Evolutionary conservation across 768 basidiomycete genomes (phyloP).

Genomic region (Austroboletus eburneus): DNA sequence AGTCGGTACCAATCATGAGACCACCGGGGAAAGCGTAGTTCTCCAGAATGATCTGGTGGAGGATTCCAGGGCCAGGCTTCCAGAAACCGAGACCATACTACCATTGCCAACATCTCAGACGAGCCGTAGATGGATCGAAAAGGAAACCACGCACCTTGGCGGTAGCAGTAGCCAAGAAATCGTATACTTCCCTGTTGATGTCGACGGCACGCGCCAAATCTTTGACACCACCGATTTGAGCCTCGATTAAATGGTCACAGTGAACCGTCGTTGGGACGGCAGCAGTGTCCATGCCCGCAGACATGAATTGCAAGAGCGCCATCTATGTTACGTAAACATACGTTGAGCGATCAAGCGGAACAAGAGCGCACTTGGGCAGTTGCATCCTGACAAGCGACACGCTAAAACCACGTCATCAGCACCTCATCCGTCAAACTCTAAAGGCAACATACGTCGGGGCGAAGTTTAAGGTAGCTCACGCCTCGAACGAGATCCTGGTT

Average conservation of each 20-base stretch:
- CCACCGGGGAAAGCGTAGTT: constrained; percentile 99
- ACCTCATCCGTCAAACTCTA: too few relatives aligned
- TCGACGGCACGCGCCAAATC: constrained; percentile 90
- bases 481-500: constrained; percentile 90
- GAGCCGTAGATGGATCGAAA: background rate
- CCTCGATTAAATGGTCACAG: constrained; percentile 99
- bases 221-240: constrained; percentile 89
- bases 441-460: constrained; percentile 79
- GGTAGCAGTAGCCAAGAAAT: constrained; percentile 96
- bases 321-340: constrained; percentile 58
- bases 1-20: constrained; percentile 99
- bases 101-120: background rate
- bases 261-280: constrained; percentile 98
- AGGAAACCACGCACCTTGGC: constrained; percentile 60
- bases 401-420: constrained; percentile 37
- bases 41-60: constrained; percentile 98
- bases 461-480: constrained; percentile 92
- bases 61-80: constrained; percentile 99
- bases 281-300: constrained; percentile 95
- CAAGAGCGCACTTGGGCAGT: constrained; percentile 63
- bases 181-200: constrained; percentile 98
- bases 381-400: constrained; percentile 89
- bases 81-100: constrained; percentile 99
- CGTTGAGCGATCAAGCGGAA: background rate
- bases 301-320: constrained; percentile 99